Evolutionary conservation across 768 basidiomycete genomes (phyloP).

Genomic region (Russula lepida): DNA sequence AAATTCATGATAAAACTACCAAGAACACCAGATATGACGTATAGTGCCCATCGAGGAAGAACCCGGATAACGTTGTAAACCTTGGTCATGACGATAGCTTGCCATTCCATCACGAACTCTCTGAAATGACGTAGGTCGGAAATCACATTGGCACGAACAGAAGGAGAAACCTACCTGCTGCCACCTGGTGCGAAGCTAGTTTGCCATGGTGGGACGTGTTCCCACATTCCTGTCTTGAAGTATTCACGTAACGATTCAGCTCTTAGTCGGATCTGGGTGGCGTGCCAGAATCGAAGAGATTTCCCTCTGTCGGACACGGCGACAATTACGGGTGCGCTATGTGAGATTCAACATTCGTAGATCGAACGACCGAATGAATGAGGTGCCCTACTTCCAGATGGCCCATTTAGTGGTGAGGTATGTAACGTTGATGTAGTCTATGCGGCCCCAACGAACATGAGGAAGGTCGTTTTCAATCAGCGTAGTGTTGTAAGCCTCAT

Average conservation of each 20-base stretch:
- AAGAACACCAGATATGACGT: constrained; percentile 53
- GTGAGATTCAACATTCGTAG: not conserved
- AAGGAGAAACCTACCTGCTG: constrained; percentile 40
- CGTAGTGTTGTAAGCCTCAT: constrained; percentile 61
- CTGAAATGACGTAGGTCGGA: constrained; percentile 30
- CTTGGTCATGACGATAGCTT: constrained; percentile 41
- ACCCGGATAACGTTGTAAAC: constrained; percentile 44
- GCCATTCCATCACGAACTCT: constrained; percentile 57
- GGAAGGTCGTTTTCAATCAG: constrained; percentile 52
- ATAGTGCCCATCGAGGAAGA: constrained; percentile 67
- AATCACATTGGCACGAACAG: not conserved
- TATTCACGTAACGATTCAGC: constrained; percentile 57
- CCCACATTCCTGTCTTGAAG: constrained; percentile 57
- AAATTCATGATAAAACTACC: constrained; percentile 62
- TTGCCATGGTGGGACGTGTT: constrained; percentile 57
- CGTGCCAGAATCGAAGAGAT: constrained; percentile 73
- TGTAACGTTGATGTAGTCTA: constrained; percentile 84
- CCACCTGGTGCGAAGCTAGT: constrained; percentile 70
- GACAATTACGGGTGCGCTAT: constrained; percentile 70
- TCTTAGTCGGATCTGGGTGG: constrained; percentile 51
- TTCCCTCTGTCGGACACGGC: constrained; percentile 63
- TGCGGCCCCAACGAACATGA: constrained; percentile 71
- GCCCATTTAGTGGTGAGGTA: constrained; percentile 77
- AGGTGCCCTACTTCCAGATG: constrained; percentile 63
- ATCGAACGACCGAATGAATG: not conserved